phyloP scores from a whole-genome alignment of 805 yeast genomes.

The Candida endomychidarum region DNA sequence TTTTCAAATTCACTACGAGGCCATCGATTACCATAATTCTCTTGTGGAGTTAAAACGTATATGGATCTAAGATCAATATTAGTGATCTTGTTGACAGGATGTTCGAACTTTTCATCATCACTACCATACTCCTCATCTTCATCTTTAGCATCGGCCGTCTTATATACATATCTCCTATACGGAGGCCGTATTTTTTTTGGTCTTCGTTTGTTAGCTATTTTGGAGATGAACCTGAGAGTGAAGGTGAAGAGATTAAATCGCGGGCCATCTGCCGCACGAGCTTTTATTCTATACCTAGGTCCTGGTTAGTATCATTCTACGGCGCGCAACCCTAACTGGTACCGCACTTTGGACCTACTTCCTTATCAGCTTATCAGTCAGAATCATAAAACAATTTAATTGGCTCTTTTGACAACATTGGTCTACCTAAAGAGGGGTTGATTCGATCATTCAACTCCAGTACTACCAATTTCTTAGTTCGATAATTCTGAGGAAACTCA shows the following conservation, averaged over 20 bases:
- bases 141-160: conserved; percentile 32
- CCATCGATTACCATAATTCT: conserved; percentile 33
- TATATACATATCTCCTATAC: conserved; percentile 70
- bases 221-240: conserved; percentile 14
- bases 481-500: neutral
- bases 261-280: no score
- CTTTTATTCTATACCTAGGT: no score
- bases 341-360: no score
- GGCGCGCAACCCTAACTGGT: no score
- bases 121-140: conserved; percentile 25
- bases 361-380: no score
- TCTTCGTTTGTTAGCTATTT: conserved; percentile 84
- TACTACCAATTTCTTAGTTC: conserved; percentile 4
- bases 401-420: no score
- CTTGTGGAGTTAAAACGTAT: conserved; percentile 31
- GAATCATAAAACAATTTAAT: neutral
- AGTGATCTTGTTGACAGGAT: neutral
- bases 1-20: conserved; percentile 52
- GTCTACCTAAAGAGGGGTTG: no score
- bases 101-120: conserved; percentile 3
- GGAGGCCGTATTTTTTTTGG: conserved; percentile 82
- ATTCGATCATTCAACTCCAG: neutral
- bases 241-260: neutral
- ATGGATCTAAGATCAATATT: conserved; percentile 26
- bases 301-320: no score